Conservation (phyloP, 495 filamentous ascomycete genomes). For the Aspergillus funiculosus region DNA sequence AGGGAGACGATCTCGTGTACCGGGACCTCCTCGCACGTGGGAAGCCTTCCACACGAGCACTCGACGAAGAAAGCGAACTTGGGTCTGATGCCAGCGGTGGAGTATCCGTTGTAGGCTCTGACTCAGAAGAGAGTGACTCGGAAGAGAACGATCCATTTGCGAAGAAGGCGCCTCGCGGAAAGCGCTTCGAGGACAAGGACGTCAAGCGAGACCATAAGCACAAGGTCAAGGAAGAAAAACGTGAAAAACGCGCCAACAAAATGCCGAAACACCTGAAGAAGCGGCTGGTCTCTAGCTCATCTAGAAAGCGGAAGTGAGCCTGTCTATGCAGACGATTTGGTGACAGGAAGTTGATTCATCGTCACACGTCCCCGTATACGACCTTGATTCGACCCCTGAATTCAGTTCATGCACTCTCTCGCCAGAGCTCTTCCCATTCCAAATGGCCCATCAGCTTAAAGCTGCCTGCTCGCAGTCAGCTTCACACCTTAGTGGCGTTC, state of each 20-base stretch:
- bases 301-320: constrained; percentile 42
- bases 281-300: constrained; percentile 36
- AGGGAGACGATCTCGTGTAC: constrained; percentile 71
- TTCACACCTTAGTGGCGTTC: too few relatives aligned
- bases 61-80: constrained; percentile 32
- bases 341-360: too few relatives aligned
- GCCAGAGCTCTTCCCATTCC: too few relatives aligned
- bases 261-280: constrained; percentile 96
- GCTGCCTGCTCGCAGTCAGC: too few relatives aligned
- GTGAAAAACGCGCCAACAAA: constrained; percentile 84
- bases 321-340: not conserved
- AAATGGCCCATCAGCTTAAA: too few relatives aligned
- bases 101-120: constrained; percentile 38
- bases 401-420: too few relatives aligned
- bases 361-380: too few relatives aligned
- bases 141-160: constrained; percentile 48
- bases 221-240: constrained; percentile 89
- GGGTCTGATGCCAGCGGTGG: constrained; percentile 47
- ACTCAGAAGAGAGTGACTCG: constrained; percentile 44
- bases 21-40: constrained; percentile 70
- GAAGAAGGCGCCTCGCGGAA: constrained; percentile 71
- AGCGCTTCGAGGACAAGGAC: constrained; percentile 86
- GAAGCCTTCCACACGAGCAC: constrained; percentile 38
- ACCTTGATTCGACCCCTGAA: too few relatives aligned
- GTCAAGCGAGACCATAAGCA: constrained; percentile 83